A percentile compares a stretch with the other conserved stretches of the same genome.
Conservation (phyloP, 108 stramenopile species). For the Nitzschia inconspicua region DNA sequence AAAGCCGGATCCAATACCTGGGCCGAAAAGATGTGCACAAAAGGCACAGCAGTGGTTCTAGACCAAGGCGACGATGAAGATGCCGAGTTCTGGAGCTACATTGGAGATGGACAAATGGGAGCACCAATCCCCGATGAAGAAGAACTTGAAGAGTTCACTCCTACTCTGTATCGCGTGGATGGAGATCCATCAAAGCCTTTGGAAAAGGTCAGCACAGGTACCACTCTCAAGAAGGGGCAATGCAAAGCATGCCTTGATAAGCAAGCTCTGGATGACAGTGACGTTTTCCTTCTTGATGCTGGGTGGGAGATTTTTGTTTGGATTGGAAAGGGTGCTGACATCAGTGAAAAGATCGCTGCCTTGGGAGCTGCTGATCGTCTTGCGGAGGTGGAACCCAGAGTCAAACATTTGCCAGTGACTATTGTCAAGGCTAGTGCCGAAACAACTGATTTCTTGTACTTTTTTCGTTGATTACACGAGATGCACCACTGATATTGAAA, state of each 20-base stretch:
- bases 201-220: constrained; percentile 42
- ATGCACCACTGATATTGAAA: too few species aligned
- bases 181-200: constrained; percentile 41
- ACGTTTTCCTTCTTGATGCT: constrained; percentile 76
- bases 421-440: too few species aligned
- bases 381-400: constrained; percentile 28
- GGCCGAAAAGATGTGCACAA: constrained; percentile 38
- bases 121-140: too few species aligned
- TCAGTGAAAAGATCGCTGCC: constrained; percentile 66
- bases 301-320: constrained; percentile 72
- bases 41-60: constrained; percentile 29
- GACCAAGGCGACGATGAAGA: constrained; percentile 47
- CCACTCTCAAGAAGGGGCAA: constrained; percentile 16
- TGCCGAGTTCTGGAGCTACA: constrained; percentile 77
- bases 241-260: too few species aligned
- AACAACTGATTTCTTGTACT: too few species aligned
- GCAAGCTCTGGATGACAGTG: constrained; percentile 43
- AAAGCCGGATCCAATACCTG: constrained; percentile 18
- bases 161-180: constrained; percentile 43
- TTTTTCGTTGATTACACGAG: too few species aligned
- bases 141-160: constrained; percentile 19
- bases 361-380: constrained; percentile 45
- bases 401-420: constrained; percentile 31
- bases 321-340: constrained; percentile 67
- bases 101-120: too few species aligned